Percentiles rank a stretch among this genome's conserved stretches.
phyloP scores from a whole-genome alignment of 2,329 filamentous ascomycete species.

The Phoma sp. region DNA sequence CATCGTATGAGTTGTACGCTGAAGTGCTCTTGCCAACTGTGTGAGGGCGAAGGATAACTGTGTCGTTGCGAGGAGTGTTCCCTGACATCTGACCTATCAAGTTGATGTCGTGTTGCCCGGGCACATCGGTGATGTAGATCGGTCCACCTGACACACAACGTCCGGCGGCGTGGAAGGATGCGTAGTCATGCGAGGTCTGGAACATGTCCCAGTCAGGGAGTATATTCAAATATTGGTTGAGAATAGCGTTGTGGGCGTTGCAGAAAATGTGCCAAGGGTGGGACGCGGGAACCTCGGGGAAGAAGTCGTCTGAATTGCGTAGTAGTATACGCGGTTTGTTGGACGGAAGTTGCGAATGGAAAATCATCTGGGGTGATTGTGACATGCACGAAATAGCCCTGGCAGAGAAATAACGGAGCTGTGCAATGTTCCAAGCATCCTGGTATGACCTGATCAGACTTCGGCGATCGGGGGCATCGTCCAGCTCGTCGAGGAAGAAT shows the following conservation, averaged over 20 bases:
- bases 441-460: conserved; percentile 77
- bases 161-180: conserved; percentile 86
- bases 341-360: conserved; percentile 80
- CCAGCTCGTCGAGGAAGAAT: conserved; percentile 81
- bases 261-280: conserved; percentile 96
- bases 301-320: conserved; percentile 92
- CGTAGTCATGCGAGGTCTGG: conserved; percentile 72
- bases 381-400: conserved; percentile 95
- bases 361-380: conserved; percentile 83
- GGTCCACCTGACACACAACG: conserved; percentile 89
- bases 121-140: conserved; percentile 91
- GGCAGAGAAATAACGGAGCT: conserved; percentile 77
- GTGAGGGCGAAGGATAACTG: conserved; percentile 81
- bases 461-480: conserved; percentile 71
- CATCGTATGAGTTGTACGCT: conserved; percentile 77
- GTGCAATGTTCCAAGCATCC: conserved; percentile 82
- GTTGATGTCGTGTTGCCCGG: conserved; percentile 77
- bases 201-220: conserved; percentile 87
- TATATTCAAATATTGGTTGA: conserved; percentile 84
- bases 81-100: conserved; percentile 85
- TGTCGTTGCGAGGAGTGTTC: conserved; percentile 71
- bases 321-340: conserved; percentile 76
- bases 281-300: conserved; percentile 77
- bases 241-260: conserved; percentile 86
- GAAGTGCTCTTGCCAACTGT: conserved; percentile 74